Conservation (phyloP, 179 eudicot species). For the Silene noctiflora region DNA sequence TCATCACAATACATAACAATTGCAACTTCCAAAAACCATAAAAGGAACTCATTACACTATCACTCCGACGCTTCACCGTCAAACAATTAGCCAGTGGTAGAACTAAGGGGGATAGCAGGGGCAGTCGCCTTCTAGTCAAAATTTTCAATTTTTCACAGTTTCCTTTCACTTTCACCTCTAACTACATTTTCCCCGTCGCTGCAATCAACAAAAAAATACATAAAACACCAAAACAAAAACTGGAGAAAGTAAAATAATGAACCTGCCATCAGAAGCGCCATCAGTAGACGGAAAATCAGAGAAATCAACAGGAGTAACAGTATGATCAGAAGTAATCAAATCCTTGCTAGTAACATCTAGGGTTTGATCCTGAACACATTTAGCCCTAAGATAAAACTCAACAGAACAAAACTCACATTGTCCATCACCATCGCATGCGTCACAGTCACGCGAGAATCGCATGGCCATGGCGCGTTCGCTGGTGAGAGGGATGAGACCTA, state of each 20-base stretch:
- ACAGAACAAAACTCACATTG: slow-evolving; percentile 97
- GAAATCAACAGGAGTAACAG: slow-evolving; percentile 74
- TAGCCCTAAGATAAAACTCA: slow-evolving; percentile 78
- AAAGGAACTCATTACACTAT: no score
- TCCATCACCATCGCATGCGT: slow-evolving; percentile 95
- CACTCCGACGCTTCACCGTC: no score
- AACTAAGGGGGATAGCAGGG: no score
- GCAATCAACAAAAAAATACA: not conserved
- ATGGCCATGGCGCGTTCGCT: slow-evolving; percentile 85
- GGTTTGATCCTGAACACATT: slow-evolving; percentile 67
- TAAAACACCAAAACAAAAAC: no score
- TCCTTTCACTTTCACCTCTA: no score
- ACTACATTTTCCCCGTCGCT: no score
- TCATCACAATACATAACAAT: no score
- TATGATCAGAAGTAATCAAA: slow-evolving; percentile 66
- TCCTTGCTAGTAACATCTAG: slow-evolving; percentile 91
- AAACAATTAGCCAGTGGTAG: no score
- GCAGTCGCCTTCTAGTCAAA: no score
- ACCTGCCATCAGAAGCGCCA: slow-evolving; percentile 42
- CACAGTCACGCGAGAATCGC: slow-evolving; percentile 96
- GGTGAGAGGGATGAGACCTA: slow-evolving; percentile 81
- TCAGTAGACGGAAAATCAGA: slow-evolving; percentile 45
- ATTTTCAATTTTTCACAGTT: no score
- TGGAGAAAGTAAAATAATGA: no score
- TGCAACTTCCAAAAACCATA: no score